Percentiles rank a stretch among this genome's conserved stretches.
Conservation (phyloP, 2,329 filamentous ascomycete species). For the Venturia aucupariae region DNA sequence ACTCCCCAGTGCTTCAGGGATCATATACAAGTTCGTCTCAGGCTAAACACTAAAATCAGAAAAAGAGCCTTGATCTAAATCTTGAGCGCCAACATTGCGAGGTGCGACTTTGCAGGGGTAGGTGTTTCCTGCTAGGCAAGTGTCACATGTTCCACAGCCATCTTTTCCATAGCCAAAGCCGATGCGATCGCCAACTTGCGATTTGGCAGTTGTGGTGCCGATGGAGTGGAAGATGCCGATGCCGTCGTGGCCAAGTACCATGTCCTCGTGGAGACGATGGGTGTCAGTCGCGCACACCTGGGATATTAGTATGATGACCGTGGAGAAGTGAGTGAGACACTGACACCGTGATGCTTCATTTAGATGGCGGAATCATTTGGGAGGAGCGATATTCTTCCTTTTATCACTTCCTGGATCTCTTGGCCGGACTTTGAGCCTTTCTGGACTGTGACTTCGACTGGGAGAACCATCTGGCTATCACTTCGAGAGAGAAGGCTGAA, state of each 20-base stretch:
- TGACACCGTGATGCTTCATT: conserved; percentile 1
- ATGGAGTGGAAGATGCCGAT: conserved; percentile 3
- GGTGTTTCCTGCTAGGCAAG: neutral
- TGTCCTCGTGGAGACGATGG: conserved; percentile 10
- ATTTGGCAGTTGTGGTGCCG: neutral
- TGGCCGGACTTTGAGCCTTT: neutral
- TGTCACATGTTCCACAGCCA: neutral
- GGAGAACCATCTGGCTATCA: neutral
- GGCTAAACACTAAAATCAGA: conserved; percentile 7
- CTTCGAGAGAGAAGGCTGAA: no score
- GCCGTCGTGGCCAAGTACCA: conserved; percentile 11
- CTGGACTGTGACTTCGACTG: neutral
- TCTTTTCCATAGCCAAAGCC: conserved; percentile 12
- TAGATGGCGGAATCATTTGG: conserved; percentile 5
- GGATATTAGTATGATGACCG: neutral
- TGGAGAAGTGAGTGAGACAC: neutral
- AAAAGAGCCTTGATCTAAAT: conserved; percentile 10
- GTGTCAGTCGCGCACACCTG: conserved; percentile 5
- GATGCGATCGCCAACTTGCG: conserved; percentile 11
- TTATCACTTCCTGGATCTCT: neutral
- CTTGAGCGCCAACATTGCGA: neutral
- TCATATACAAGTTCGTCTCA: conserved; percentile 50
- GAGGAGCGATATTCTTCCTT: conserved; percentile 6
- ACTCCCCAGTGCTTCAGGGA: conserved; percentile 41
- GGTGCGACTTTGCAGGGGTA: neutral